phyloP scores from a whole-genome alignment of 75 land plant genomes.

The Pinus tabuliformis region DNA sequence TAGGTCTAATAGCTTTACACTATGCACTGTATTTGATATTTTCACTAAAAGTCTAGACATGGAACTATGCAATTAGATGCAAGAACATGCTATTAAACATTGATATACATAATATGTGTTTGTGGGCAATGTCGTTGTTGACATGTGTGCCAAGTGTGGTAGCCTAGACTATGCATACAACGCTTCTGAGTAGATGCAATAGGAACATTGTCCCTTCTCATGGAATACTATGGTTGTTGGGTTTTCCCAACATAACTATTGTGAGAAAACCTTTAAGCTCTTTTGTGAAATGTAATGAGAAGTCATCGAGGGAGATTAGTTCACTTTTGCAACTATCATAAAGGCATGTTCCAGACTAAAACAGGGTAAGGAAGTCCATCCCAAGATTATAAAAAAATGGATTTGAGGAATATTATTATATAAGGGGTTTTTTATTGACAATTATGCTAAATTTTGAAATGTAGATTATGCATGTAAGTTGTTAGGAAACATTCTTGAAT shows the following conservation, averaged over 20 bases:
- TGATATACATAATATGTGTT: conserved; percentile 8
- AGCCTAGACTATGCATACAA: conserved; percentile 8
- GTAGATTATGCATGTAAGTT: conserved; percentile 13
- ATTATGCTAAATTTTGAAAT: conserved; percentile 13
- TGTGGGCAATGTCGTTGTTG: conserved; percentile 13
- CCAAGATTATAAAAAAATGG: conserved; percentile 3
- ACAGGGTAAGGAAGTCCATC: neutral
- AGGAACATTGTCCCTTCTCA: too few relatives aligned
- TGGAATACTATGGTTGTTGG: too few relatives aligned
- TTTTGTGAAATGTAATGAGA: conserved; percentile 27
- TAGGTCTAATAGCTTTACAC: conserved; percentile 31
- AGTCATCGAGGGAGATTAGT: conserved; percentile 8
- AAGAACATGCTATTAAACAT: neutral
- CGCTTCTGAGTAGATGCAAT: conserved; percentile 10
- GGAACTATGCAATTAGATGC: neutral
- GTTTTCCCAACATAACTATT: conserved; percentile 12
- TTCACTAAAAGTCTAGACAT: neutral
- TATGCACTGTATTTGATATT: conserved; percentile 15
- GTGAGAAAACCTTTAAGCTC: conserved; percentile 10
- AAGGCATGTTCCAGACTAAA: conserved; percentile 3
- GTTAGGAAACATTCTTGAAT: conserved; percentile 30
- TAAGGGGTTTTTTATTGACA: conserved; percentile 13
- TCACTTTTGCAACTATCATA: conserved; percentile 9
- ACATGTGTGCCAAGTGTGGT: conserved; percentile 12
- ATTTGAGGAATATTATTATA: conserved; percentile 7